A percentile compares a stretch with the other conserved stretches of the same genome.
phyloP scores from a whole-genome alignment of 805 yeast genomes.

The Lipomyces spencermartinsiae region DNA sequence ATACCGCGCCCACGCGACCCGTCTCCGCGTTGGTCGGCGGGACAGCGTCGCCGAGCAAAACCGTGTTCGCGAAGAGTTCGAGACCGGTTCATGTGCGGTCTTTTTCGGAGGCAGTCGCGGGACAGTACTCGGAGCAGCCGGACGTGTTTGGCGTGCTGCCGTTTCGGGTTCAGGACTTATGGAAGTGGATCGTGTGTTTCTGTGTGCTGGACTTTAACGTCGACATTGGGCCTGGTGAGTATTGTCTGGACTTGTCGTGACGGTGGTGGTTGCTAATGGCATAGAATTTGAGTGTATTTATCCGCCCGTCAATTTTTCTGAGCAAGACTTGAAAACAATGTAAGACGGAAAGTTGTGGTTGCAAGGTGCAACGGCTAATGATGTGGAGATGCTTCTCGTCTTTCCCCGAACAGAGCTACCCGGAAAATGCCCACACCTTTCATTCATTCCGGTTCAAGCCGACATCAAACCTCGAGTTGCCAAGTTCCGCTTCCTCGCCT shows the following conservation, averaged over 20 bases:
- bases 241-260: no score
- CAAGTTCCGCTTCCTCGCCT: constrained; percentile 13
- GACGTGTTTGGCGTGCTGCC: constrained; percentile 21
- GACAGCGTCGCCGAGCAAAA: neutral
- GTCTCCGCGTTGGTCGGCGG: neutral
- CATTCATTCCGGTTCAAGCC: constrained; percentile 34
- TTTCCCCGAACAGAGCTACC: constrained; percentile 37
- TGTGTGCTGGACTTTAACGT: constrained; percentile 37
- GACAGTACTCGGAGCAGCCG: constrained; percentile 11
- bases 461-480: constrained; percentile 20
- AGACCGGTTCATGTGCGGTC: constrained; percentile 12
- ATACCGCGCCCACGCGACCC: neutral
- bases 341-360: neutral
- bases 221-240: constrained; percentile 30
- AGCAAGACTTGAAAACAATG: constrained; percentile 34
- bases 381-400: constrained; percentile 32
- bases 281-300: constrained; percentile 36
- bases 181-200: constrained; percentile 33
- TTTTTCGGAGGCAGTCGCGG: constrained; percentile 28
- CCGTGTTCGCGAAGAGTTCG: neutral
- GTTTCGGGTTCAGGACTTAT: constrained; percentile 18
- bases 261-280: neutral
- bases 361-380: neutral
- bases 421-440: constrained; percentile 27
- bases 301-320: constrained; percentile 31